Conservation (phyloP, 177 flowering plant species). For the Vitis hybrid region DNA sequence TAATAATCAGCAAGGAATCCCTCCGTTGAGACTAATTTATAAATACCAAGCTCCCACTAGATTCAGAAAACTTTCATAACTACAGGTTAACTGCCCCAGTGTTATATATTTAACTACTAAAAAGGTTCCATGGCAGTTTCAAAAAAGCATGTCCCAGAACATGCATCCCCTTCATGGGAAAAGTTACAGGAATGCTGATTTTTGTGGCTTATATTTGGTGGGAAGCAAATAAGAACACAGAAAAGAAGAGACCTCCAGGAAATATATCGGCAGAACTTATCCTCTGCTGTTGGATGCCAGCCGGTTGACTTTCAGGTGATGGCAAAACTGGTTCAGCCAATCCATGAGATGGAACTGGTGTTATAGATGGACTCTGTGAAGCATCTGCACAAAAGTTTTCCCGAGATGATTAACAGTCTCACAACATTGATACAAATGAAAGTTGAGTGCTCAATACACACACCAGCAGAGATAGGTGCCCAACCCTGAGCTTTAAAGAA, state of each 20-base stretch:
- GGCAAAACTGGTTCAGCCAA: conserved; percentile 18
- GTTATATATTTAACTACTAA: too few relatives aligned
- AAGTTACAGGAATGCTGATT: too few relatives aligned
- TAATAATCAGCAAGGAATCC: neutral
- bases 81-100: too few relatives aligned
- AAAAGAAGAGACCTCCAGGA: conserved; percentile 32
- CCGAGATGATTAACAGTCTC: neutral
- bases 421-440: neutral
- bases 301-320: conserved; percentile 30
- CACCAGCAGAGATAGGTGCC: conserved; percentile 44
- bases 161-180: too few relatives aligned
- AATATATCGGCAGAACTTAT: conserved; percentile 21
- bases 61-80: too few relatives aligned
- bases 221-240: neutral
- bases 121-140: too few relatives aligned
- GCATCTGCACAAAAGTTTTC: conserved; percentile 33
- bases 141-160: too few relatives aligned
- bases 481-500: conserved; percentile 60
- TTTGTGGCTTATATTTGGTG: too few relatives aligned
- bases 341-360: conserved; percentile 23
- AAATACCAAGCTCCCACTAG: too few relatives aligned
- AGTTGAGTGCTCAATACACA: neutral
- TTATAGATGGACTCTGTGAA: conserved; percentile 26
- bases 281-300: conserved; percentile 22
- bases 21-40: neutral